These are phyloP conservation scores for Ceratobasidium sp. DNA, from an alignment of 1,284 basidiomycete species.

Conservation along the genomic window DNA sequence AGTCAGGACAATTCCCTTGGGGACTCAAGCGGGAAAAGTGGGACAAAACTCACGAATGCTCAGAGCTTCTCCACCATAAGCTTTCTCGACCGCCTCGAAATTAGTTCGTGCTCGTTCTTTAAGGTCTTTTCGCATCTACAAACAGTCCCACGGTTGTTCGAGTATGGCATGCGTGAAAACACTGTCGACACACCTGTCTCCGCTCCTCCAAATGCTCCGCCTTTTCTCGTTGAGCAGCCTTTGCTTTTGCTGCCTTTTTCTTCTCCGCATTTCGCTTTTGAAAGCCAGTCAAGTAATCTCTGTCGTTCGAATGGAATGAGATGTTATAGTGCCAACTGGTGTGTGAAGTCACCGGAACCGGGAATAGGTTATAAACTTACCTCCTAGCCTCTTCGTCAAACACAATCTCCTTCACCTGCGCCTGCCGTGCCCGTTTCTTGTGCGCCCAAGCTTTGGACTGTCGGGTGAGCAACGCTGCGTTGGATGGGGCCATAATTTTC, in stretches of 20 bases:
- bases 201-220: conserved; percentile 74
- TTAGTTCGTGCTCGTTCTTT: conserved; percentile 78
- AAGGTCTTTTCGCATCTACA: conserved; percentile 72
- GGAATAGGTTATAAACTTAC: conserved; percentile 58
- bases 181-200: conserved; percentile 68
- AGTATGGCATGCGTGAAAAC: background rate
- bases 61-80: conserved; percentile 67
- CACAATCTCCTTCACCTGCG: conserved; percentile 76
- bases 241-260: conserved; percentile 76
- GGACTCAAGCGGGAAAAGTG: conserved; percentile 39
- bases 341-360: background rate
- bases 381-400: conserved; percentile 83
- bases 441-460: conserved; percentile 71
- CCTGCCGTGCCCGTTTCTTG: conserved; percentile 69
- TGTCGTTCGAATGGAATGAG: conserved; percentile 55
- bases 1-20: too few species aligned
- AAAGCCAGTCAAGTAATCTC: conserved; percentile 88
- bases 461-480: conserved; percentile 69
- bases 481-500: conserved; percentile 57
- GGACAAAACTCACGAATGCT: conserved; percentile 17
- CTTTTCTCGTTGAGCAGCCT: conserved; percentile 76
- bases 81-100: conserved; percentile 75
- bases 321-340: conserved; percentile 27
- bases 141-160: background rate
- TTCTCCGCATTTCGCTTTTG: conserved; percentile 86